Evolutionary conservation across 2,329 filamentous ascomycete species (phyloP).

Genomic region (Alternaria hordeiaustralica): DNA sequence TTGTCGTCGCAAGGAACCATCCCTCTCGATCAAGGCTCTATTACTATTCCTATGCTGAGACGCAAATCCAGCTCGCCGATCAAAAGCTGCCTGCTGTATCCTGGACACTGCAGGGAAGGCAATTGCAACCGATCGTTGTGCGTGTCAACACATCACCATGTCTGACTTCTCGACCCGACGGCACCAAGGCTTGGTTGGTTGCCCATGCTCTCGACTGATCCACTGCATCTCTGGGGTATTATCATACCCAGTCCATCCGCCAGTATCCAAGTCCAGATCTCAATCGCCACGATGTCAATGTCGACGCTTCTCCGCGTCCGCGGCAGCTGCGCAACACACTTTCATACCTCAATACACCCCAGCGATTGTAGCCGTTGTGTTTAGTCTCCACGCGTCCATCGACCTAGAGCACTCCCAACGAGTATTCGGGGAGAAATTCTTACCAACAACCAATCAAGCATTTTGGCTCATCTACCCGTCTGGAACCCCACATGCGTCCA

Average conservation of each 20-base stretch:
- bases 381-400: constrained; percentile 4
- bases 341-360: neutral
- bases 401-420: constrained; percentile 1
- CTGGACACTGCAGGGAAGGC: neutral
- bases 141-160: neutral
- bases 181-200: neutral
- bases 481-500: constrained; percentile 13
- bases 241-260: neutral
- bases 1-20: constrained; percentile 15
- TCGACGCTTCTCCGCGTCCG: neutral
- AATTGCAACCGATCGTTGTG: neutral
- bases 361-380: neutral
- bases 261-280: neutral
- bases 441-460: constrained; percentile 13
- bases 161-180: neutral
- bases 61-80: neutral
- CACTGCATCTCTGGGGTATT: neutral
- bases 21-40: constrained; percentile 3
- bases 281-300: neutral
- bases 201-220: neutral
- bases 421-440: neutral
- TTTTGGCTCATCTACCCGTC: constrained; percentile 1
- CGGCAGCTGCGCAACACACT: neutral
- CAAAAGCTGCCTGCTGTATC: neutral
- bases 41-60: neutral